Evolutionary conservation across 805 yeast species (phyloP).

Genomic region (Henningerozyma blattae): DNA sequence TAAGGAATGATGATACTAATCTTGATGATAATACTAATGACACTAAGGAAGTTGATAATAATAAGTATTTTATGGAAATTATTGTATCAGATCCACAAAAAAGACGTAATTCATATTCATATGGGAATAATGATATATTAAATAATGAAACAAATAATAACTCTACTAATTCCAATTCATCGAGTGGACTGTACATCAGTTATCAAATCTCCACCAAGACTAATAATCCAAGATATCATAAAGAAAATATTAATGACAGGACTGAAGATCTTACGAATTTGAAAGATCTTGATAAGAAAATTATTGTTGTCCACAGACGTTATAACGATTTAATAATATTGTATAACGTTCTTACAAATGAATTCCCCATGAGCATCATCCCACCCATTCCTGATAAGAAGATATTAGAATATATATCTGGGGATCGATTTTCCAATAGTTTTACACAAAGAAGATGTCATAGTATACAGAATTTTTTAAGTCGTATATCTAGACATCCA

Average conservation of each 20-base stretch:
- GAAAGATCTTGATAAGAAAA: conserved; percentile 2
- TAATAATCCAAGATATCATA: conserved; percentile 13
- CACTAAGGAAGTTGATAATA: no score
- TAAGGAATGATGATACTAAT: no score
- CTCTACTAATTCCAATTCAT: conserved; percentile 9
- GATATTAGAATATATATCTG: conserved; percentile 82
- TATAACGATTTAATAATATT: conserved; percentile 79
- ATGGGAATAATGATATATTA: no score
- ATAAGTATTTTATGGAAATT: conserved; percentile 9
- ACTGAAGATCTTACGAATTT: conserved; percentile 17
- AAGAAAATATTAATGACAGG: conserved; percentile 5
- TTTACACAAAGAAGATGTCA: conserved; percentile 76
- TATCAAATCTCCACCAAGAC: conserved; percentile 25
- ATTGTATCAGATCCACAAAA: conserved; percentile 25
- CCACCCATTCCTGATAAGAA: conserved; percentile 94
- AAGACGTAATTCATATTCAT: no score
- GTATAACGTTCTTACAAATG: conserved; percentile 61
- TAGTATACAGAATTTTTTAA: conserved; percentile 65
- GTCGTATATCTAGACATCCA: conserved; percentile 67
- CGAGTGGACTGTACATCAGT: conserved; percentile 13
- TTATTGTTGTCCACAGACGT: conserved; percentile 38
- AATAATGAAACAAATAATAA: background rate
- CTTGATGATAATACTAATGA: no score
- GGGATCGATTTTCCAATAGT: conserved; percentile 78
- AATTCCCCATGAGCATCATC: conserved; percentile 72